phyloP scores from a whole-genome alignment of 148 eudicot genomes.

The Oxyria digyna region DNA sequence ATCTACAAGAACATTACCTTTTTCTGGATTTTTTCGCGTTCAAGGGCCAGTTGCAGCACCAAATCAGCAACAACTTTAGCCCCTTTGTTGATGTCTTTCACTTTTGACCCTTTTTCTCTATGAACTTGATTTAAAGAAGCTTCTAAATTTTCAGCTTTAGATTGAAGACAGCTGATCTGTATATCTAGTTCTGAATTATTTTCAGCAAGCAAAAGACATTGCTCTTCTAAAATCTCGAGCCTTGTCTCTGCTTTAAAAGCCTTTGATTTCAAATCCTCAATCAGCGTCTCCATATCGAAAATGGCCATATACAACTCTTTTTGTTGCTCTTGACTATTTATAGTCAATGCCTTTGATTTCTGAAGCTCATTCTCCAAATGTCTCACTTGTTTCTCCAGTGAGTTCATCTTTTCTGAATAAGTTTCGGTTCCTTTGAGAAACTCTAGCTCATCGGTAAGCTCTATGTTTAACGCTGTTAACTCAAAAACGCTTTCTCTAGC shows the following conservation, averaged over 20 bases:
- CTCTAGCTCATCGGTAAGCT: conserved; percentile 60
- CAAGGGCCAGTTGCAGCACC: conserved; percentile 59
- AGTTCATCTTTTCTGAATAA: conserved; percentile 10
- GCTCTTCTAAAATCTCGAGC: conserved; percentile 50
- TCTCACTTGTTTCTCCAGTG: too few species aligned
- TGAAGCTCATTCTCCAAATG: conserved; percentile 40
- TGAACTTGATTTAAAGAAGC: conserved; percentile 31
- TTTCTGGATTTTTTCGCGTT: conserved; percentile 65
- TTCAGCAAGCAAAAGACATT: conserved; percentile 43
- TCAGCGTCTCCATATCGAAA: conserved; percentile 94
- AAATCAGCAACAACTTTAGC: conserved; percentile 48
- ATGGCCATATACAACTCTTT: conserved; percentile 81
- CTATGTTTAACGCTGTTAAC: conserved; percentile 52
- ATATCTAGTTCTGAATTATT: conserved; percentile 37
- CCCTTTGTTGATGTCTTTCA: conserved; percentile 41
- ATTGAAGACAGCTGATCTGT: conserved; percentile 33
- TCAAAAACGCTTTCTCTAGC: conserved; percentile 29
- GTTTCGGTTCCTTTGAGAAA: conserved; percentile 54
- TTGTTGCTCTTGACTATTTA: conserved; percentile 80
- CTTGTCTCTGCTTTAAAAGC: conserved; percentile 46
- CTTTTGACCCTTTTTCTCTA: conserved; percentile 27
- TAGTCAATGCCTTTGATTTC: conserved; percentile 46
- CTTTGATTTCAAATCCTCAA: conserved; percentile 86
- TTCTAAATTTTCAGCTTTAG: conserved; percentile 31
- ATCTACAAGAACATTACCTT: conserved; percentile 27